Percentiles rank a stretch among this genome's conserved stretches.
These are phyloP conservation scores for Penicillium sp. DNA, from an alignment of 2,329 filamentous ascomycete genomes.

Conservation along the genomic window DNA sequence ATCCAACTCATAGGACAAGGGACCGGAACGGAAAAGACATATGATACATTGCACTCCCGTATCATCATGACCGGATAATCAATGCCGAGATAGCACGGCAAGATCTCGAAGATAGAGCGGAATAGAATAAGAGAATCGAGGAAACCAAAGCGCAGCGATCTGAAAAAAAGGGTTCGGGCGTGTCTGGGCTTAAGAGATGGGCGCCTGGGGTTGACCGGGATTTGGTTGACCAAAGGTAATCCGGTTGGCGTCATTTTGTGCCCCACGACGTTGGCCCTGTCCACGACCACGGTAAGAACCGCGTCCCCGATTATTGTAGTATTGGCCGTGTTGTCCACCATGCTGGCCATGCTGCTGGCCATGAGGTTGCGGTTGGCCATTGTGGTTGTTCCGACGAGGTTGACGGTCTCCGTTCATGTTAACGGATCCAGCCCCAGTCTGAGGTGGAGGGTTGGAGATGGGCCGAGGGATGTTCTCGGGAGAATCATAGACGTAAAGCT, in stretches of 20 bases:
- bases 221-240: constrained; percentile 28
- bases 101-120: neutral
- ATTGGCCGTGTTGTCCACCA: constrained; percentile 28
- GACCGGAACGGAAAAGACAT: constrained; percentile 17
- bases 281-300: constrained; percentile 46
- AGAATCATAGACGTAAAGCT: constrained; percentile 95
- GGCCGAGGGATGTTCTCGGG: constrained; percentile 93
- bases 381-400: constrained; percentile 35
- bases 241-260: constrained; percentile 33
- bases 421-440: constrained; percentile 21
- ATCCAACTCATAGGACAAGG: constrained; percentile 3
- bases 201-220: constrained; percentile 32
- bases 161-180: neutral
- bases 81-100: constrained; percentile 4
- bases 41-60: constrained; percentile 31
- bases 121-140: neutral
- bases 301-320: constrained; percentile 39
- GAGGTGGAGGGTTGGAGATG: constrained; percentile 54
- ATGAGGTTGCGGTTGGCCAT: constrained; percentile 16
- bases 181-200: constrained; percentile 25
- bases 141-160: neutral
- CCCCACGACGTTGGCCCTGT: constrained; percentile 42
- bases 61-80: constrained; percentile 18
- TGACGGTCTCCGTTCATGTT: constrained; percentile 32
- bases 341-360: constrained; percentile 29